phyloP scores from a whole-genome alignment of 768 basidiomycete species.

The Sarcomyxa edulis region DNA sequence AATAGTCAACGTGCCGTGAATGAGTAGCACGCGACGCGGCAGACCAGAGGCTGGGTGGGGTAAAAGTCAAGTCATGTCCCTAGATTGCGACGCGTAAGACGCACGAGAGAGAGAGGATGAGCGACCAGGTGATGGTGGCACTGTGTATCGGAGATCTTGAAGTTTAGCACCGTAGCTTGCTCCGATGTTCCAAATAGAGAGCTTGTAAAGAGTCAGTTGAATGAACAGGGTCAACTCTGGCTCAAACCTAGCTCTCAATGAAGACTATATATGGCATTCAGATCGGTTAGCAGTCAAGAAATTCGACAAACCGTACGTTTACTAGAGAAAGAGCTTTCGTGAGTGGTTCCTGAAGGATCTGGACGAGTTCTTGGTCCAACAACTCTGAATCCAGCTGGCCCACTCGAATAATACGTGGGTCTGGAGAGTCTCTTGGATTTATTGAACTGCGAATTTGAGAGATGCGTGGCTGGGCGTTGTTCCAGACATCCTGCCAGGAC shows the following conservation, averaged over 20 bases:
- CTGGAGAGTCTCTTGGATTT: slow-evolving; percentile 19
- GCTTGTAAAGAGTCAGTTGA: slow-evolving; percentile 69
- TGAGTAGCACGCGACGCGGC: slow-evolving; percentile 51
- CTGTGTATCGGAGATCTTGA: slow-evolving; percentile 67
- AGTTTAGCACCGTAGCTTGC: slow-evolving; percentile 81
- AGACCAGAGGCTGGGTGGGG: slow-evolving; percentile 61
- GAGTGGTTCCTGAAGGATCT: slow-evolving; percentile 79
- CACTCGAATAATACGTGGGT: slow-evolving; percentile 65
- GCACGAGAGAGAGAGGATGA: slow-evolving; percentile 29
- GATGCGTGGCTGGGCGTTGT: slow-evolving; percentile 50
- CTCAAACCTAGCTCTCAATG: slow-evolving; percentile 58
- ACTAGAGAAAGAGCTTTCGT: slow-evolving; percentile 62
- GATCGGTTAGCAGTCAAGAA: slow-evolving; percentile 6
- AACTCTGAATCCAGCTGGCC: slow-evolving; percentile 90
- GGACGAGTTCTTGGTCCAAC: slow-evolving; percentile 82
- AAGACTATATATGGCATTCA: slow-evolving; percentile 35
- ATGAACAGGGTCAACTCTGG: slow-evolving; percentile 72
- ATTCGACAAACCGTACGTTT: slow-evolving; percentile 42
- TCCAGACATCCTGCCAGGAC: slow-evolving; percentile 68
- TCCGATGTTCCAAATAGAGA: slow-evolving; percentile 77
- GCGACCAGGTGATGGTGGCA: slow-evolving; percentile 17
- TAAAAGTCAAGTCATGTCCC: slow-evolving; percentile 11
- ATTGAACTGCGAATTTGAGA: slow-evolving; percentile 39
- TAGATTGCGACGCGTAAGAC: slow-evolving; percentile 22
- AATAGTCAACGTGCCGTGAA: slow-evolving; percentile 71